These are phyloP conservation scores for Parmelia sp. DNA, from an alignment of 495 filamentous ascomycete species.

Conservation along the genomic window DNA sequence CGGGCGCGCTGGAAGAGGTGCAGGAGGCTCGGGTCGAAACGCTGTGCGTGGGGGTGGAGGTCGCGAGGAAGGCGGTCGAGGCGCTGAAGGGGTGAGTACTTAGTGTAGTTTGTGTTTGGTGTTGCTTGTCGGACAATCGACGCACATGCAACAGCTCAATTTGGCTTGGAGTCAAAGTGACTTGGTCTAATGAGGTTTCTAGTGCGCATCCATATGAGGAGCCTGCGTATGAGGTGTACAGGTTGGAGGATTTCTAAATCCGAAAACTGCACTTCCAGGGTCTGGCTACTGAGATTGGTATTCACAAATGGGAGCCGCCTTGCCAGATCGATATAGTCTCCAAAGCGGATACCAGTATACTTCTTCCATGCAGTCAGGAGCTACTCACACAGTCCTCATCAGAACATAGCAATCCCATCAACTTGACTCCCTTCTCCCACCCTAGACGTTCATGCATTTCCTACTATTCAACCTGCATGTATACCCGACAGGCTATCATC, in stretches of 20 bases:
- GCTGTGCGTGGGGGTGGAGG: constrained; percentile 41
- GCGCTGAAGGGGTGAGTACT: constrained; percentile 59
- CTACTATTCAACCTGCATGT: too few species aligned
- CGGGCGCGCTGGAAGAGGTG: constrained; percentile 44
- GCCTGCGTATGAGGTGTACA: constrained; percentile 66
- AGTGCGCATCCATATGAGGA: constrained; percentile 76
- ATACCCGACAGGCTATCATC: too few species aligned
- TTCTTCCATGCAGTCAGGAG: too few species aligned
- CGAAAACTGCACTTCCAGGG: not conserved
- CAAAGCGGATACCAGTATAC: too few species aligned
- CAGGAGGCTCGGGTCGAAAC: constrained; percentile 51
- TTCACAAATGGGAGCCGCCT: too few species aligned
- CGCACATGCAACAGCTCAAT: not conserved
- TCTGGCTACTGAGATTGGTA: too few species aligned
- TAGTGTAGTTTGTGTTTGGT: not conserved
- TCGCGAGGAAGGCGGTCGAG: constrained; percentile 41
- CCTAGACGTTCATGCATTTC: too few species aligned
- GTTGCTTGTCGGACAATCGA: not conserved
- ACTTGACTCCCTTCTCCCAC: too few species aligned
- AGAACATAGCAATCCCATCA: too few species aligned
- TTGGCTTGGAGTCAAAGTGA: too few species aligned
- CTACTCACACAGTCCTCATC: too few species aligned
- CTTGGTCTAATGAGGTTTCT: constrained; percentile 6
- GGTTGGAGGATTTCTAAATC: constrained; percentile 59
- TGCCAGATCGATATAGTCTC: too few species aligned